Conservation (phyloP, 768 basidiomycete species). For the Clitopilus hobsonii region DNA sequence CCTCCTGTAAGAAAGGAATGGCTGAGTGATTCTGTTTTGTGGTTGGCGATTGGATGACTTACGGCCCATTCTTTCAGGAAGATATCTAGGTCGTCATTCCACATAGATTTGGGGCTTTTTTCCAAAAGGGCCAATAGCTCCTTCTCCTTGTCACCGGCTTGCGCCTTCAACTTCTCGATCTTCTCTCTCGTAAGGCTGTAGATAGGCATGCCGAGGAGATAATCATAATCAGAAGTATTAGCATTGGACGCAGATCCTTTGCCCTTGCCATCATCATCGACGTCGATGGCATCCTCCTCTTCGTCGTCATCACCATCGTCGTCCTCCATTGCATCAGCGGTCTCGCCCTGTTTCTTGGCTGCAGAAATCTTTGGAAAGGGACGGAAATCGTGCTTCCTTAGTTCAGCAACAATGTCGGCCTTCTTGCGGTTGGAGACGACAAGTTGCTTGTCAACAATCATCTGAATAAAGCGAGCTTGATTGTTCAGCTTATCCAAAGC, state of each 20-base stretch:
- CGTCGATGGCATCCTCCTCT: conserved; percentile 39
- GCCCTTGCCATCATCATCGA: conserved; percentile 24
- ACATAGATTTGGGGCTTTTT: conserved; percentile 76
- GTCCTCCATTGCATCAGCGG: conserved; percentile 50
- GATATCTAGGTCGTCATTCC: conserved; percentile 83
- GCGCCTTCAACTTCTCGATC: conserved; percentile 81
- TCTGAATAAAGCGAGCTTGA: conserved; percentile 94
- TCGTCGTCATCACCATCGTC: conserved; percentile 50
- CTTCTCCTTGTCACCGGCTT: conserved; percentile 75
- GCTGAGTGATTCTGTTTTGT: conserved; percentile 9
- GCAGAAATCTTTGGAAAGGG: conserved; percentile 81
- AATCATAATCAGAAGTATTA: conserved; percentile 74
- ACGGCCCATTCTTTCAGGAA: conserved; percentile 88
- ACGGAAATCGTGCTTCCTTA: conserved; percentile 82
- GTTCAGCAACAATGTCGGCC: conserved; percentile 75
- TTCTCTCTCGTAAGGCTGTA: conserved; percentile 94
- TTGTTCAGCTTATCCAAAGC: conserved; percentile 85
- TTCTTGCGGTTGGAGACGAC: conserved; percentile 86
- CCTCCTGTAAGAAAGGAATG: conserved; percentile 23
- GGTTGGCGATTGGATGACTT: conserved; percentile 20
- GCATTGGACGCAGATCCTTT: conserved; percentile 21
- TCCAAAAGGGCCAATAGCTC: conserved; percentile 78
- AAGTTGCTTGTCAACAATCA: conserved; percentile 87
- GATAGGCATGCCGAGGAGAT: conserved; percentile 92
- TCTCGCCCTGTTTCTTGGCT: conserved; percentile 64